Conservation (phyloP, 768 basidiomycete species). For the Dentipellis fragilis region DNA sequence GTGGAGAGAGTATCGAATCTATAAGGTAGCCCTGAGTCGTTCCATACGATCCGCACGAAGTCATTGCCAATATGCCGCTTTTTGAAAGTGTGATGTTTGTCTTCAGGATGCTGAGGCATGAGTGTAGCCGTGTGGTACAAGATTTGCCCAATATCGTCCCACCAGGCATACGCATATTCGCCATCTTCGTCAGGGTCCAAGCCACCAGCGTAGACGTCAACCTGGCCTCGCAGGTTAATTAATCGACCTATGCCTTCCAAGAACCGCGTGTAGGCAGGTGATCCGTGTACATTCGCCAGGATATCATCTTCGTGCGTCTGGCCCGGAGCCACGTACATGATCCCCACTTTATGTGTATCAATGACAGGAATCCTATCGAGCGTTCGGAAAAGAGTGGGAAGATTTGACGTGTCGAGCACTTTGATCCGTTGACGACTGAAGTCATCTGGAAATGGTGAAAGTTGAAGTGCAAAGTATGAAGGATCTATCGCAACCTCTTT, state of each 20-base stretch:
- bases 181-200: constrained; percentile 89
- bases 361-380: constrained; percentile 88
- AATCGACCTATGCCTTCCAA: constrained; percentile 82
- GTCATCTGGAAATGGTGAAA: constrained; percentile 63
- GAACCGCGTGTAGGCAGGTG: constrained; percentile 90
- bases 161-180: constrained; percentile 97
- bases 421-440: constrained; percentile 37
- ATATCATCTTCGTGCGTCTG: constrained; percentile 82
- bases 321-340: constrained; percentile 91
- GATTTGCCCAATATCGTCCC: constrained; percentile 95
- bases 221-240: constrained; percentile 80
- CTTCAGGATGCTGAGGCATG: constrained; percentile 75
- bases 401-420: constrained; percentile 40
- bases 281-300: constrained; percentile 82
- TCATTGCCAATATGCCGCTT: constrained; percentile 97
- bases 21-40: constrained; percentile 88
- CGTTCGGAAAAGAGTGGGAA: constrained; percentile 49
- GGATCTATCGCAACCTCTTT: constrained; percentile 84
- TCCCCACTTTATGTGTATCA: constrained; percentile 93
- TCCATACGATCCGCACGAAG: constrained; percentile 93
- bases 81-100: constrained; percentile 71
- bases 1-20: constrained; percentile 86
- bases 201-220: constrained; percentile 89
- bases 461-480: constrained; percentile 73
- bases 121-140: constrained; percentile 94